phyloP scores from a whole-genome alignment of 768 basidiomycete genomes.

The Piloderma croceum region DNA sequence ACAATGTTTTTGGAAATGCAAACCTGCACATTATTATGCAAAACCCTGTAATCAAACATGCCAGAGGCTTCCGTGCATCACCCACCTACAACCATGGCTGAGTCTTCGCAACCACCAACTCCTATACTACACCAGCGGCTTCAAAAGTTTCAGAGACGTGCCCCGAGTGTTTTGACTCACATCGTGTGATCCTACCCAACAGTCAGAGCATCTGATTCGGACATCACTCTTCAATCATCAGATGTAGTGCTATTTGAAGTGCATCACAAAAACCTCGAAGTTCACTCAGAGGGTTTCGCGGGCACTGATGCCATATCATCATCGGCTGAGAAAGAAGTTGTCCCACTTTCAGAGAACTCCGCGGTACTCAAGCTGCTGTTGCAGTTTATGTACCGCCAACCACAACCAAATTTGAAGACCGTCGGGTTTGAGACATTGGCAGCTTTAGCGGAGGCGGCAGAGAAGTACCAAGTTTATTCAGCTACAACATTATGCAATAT shows the following conservation, averaged over 20 bases:
- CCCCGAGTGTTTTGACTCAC: no score
- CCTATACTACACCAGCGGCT: no score
- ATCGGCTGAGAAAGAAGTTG: constrained; percentile 12
- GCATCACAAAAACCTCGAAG: constrained; percentile 9
- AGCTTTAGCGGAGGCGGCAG: constrained; percentile 7
- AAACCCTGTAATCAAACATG: no score
- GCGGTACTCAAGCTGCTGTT: constrained; percentile 22
- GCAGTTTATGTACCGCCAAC: constrained; percentile 22
- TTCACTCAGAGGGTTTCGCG: constrained; percentile 11
- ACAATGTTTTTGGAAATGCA: no score
- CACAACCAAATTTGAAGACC: constrained; percentile 3
- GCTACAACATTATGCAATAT: no score
- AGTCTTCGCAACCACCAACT: no score
- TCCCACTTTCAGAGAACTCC: constrained; percentile 19
- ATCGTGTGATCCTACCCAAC: no score
- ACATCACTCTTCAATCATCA: constrained; percentile 7
- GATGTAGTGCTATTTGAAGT: constrained; percentile 9
- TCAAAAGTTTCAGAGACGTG: no score
- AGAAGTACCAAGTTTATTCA: constrained; percentile 13
- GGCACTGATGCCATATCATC: no score
- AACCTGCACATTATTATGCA: no score
- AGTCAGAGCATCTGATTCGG: constrained; percentile 8
- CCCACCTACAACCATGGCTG: no score
- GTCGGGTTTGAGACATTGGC: background rate
- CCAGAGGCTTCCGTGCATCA: no score